A percentile compares a stretch with the other conserved stretches of the same genome.
Evolutionary conservation across 2,329 filamentous ascomycete genomes (phyloP).

Genomic region (Ophiostoma ips): DNA sequence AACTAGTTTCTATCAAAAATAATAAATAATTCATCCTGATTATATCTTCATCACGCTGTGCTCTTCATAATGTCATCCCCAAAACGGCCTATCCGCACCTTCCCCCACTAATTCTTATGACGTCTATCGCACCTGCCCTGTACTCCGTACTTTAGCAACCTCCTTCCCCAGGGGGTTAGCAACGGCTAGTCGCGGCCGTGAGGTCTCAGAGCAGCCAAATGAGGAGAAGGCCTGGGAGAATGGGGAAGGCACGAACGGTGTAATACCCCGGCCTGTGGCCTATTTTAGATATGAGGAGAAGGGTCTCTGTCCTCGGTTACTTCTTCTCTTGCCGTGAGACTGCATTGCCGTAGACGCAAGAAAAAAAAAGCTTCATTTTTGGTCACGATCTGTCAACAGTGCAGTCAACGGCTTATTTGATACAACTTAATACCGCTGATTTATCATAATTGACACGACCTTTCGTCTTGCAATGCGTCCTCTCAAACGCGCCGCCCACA

Average conservation of each 20-base stretch:
- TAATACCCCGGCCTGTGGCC: neutral
- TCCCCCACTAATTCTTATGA: conserved; percentile 1
- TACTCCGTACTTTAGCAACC: neutral
- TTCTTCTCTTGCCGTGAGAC: neutral
- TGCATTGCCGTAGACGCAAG: neutral
- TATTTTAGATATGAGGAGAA: neutral
- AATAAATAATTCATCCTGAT: too few relatives aligned
- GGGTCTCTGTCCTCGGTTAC: neutral
- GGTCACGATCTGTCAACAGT: too few relatives aligned
- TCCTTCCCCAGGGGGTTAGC: conserved; percentile 1
- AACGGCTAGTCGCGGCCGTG: conserved; percentile 13
- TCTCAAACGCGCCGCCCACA: conserved; percentile 33
- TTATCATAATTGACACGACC: too few relatives aligned
- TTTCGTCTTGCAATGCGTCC: too few relatives aligned
- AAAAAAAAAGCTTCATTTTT: neutral
- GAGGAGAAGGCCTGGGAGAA: conserved; percentile 4
- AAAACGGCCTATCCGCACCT: too few relatives aligned
- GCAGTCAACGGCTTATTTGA: too few relatives aligned
- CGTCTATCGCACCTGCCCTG: conserved; percentile 3
- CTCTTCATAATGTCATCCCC: too few relatives aligned
- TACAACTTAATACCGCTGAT: neutral
- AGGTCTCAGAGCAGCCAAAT: neutral
- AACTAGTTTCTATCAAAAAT: too few relatives aligned
- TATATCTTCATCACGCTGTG: too few relatives aligned
- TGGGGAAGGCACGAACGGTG: conserved; percentile 7